Conservation (phyloP, 2,329 filamentous ascomycete genomes). For the Ceratocystis colombiana region DNA sequence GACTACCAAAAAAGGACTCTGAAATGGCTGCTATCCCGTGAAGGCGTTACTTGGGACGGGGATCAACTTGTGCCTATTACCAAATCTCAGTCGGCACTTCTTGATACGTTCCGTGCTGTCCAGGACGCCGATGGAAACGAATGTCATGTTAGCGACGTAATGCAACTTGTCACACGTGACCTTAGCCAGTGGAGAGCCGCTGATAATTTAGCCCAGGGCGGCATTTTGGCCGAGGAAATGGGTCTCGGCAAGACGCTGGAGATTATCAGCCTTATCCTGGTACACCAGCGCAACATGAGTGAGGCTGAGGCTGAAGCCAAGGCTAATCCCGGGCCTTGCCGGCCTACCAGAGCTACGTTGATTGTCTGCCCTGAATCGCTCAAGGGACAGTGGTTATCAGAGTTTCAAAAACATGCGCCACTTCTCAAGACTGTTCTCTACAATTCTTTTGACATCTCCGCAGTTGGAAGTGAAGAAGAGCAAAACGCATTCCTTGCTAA, state of each 20-base stretch:
- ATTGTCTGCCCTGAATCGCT: constrained; percentile 52
- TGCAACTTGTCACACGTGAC: constrained; percentile 49
- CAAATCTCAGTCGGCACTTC: not conserved
- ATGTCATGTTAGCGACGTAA: constrained; percentile 53
- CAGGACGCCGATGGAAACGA: constrained; percentile 32
- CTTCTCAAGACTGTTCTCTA: constrained; percentile 48
- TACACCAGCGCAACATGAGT: constrained; percentile 38
- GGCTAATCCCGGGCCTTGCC: constrained; percentile 38
- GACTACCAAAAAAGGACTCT: constrained; percentile 64
- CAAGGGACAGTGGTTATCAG: constrained; percentile 51
- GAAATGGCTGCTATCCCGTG: constrained; percentile 58
- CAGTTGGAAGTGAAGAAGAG: constrained; percentile 31
- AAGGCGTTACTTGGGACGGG: constrained; percentile 46
- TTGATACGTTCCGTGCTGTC: constrained; percentile 31
- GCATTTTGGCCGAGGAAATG: constrained; percentile 73
- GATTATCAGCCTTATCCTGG: constrained; percentile 57
- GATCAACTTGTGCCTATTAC: constrained; percentile 23
- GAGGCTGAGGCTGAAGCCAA: constrained; percentile 28
- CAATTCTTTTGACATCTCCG: constrained; percentile 36
- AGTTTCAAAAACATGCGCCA: constrained; percentile 50
- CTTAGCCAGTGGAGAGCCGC: constrained; percentile 36
- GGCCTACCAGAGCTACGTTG: constrained; percentile 46
- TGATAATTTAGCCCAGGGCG: constrained; percentile 42
- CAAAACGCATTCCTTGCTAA: constrained; percentile 39
- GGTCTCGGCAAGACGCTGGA: constrained; percentile 73